phyloP scores from a whole-genome alignment of 352 stramenopile genomes.

The Peronospora farinosa region DNA sequence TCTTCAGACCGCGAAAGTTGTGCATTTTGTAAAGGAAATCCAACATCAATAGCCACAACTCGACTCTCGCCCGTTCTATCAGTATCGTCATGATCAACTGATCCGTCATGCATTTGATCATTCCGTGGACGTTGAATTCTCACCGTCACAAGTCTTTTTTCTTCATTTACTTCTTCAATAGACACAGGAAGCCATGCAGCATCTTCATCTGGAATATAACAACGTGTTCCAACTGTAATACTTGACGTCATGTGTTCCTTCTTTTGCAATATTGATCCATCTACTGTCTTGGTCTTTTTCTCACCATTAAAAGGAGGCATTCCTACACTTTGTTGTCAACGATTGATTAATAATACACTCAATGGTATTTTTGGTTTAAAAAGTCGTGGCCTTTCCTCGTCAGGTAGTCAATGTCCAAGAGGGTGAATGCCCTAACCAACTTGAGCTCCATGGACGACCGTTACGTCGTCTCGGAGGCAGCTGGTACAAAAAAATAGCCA shows the following conservation, averaged over 20 bases:
- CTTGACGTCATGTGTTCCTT: conserved; percentile 21
- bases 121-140: conserved; percentile 30
- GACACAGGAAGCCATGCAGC: conserved; percentile 68
- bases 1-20: conserved; percentile 14
- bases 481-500: too few relatives aligned
- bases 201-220: conserved; percentile 64
- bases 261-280: conserved; percentile 7
- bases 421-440: too few relatives aligned
- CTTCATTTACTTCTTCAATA: conserved; percentile 55
- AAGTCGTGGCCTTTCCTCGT: neutral
- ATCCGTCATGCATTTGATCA: conserved; percentile 25
- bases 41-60: conserved; percentile 33
- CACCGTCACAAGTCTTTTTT: conserved; percentile 37
- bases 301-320: conserved; percentile 22
- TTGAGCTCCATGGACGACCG: too few relatives aligned
- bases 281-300: conserved; percentile 4
- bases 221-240: conserved; percentile 53
- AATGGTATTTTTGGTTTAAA: too few relatives aligned
- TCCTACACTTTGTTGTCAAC: neutral
- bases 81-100: conserved; percentile 18
- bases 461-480: too few relatives aligned
- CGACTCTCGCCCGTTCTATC: conserved; percentile 21
- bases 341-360: too few relatives aligned
- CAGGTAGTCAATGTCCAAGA: too few relatives aligned
- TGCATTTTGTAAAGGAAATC: conserved; percentile 66